Percentiles rank a stretch among this genome's conserved stretches.
Evolutionary conservation across 1,284 basidiomycete species (phyloP).

Genomic region (Leccinum holopus): DNA sequence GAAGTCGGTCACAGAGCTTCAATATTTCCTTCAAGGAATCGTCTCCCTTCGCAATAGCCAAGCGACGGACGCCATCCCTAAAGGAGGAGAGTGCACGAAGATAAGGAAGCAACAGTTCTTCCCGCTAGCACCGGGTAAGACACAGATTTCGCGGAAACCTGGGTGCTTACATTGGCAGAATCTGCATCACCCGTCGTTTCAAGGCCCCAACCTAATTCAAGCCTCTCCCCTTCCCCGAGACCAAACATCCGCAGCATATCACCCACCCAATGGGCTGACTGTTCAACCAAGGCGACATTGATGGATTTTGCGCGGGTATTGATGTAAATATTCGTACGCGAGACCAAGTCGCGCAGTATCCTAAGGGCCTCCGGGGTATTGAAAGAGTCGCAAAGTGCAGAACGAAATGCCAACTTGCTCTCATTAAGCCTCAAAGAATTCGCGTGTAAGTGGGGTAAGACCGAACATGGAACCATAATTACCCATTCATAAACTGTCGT

Average conservation of each 20-base stretch:
- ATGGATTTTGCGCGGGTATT: conserved; percentile 56
- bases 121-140: conserved; percentile 51
- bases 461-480: conserved; percentile 24
- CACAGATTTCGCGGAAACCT: conserved; percentile 3
- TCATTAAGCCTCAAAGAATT: conserved; percentile 59
- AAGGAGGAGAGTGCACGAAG: conserved; percentile 84
- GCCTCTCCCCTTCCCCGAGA: conserved; percentile 75
- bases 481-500: conserved; percentile 65
- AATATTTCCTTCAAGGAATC: conserved; percentile 75
- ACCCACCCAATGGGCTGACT: conserved; percentile 82
- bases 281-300: conserved; percentile 73
- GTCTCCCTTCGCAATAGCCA: conserved; percentile 76
- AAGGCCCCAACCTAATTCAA: conserved; percentile 74
- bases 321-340: conserved; percentile 90
- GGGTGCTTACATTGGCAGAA: conserved; percentile 55
- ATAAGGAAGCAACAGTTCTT: conserved; percentile 89
- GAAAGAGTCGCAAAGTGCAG: conserved; percentile 96
- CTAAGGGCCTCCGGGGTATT: conserved; percentile 88
- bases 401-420: conserved; percentile 79
- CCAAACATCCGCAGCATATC: conserved; percentile 95
- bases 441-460: conserved; percentile 14
- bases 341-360: conserved; percentile 80
- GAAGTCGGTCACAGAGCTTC: conserved; percentile 82
- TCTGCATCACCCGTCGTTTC: conserved; percentile 43
- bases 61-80: conserved; percentile 83